Percentiles rank a stretch among this genome's conserved stretches.
Conservation (phyloP, 345 rosid species). For the Populus ilicifolia region DNA sequence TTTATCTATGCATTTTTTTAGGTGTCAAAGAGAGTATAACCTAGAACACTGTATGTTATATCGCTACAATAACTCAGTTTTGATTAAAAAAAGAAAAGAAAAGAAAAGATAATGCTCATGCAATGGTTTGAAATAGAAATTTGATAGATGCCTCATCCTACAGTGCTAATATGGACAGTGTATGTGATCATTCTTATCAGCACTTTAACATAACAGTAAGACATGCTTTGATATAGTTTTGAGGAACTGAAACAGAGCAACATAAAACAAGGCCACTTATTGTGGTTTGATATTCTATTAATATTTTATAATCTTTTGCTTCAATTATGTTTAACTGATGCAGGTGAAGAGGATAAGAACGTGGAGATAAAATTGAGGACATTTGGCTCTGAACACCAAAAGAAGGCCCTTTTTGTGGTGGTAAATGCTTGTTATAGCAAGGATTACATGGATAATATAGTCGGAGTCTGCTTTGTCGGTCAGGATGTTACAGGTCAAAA, state of each 20-base stretch:
- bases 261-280: background rate
- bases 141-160: background rate
- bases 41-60: background rate
- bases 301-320: background rate
- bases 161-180: background rate
- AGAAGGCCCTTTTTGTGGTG: slow-evolving; percentile 73
- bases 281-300: background rate
- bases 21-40: background rate
- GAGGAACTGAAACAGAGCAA: background rate
- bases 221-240: background rate
- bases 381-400: slow-evolving; percentile 49
- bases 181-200: background rate
- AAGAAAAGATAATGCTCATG: background rate
- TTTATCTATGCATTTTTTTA: background rate
- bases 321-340: slow-evolving; percentile 16
- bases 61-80: background rate
- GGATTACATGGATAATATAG: slow-evolving; percentile 79
- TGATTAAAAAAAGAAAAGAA: background rate
- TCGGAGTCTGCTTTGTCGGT: slow-evolving; percentile 93
- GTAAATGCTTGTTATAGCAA: slow-evolving; percentile 94
- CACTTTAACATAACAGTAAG: background rate
- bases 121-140: background rate
- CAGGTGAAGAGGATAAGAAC: slow-evolving; percentile 89
- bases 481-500: slow-evolving; percentile 92
- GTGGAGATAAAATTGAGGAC: slow-evolving; percentile 89